Evolutionary conservation across 345 rosid genomes (phyloP), one percentile per base, ranked within the genome.

Genomic region (Rhodomyrtus tomentosa): DNA sequence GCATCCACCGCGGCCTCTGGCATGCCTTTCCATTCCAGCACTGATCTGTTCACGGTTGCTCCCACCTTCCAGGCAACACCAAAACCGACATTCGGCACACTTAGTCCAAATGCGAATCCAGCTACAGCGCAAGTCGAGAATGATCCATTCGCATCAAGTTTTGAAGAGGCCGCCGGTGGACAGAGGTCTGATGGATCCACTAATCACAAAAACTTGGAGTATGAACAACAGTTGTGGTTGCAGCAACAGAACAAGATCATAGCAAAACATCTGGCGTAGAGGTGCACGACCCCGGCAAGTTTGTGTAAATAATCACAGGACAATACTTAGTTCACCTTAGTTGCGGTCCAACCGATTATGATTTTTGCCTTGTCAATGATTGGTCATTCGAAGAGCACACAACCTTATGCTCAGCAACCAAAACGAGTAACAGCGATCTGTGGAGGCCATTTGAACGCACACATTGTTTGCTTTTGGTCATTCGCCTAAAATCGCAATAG

Each of bases 241-340:
- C 91, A 92, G 88, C 87, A 92, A 84, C 96, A 96, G 86, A 92
- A 90, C 86, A 93, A 90, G 90, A 94, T 96, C 59, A 92, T 96
- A 24, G 89, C 94, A 36, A 95, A 93, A 86, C 93, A 90, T 80
- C 62, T 86, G 58, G 53, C 84, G 58, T 91, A 88, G 92, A 55
- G 7, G 45, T 83, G 29, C 52, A 68, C 36, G 72, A 50, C 24
- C 3, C 79, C 38, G 3, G 29, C 72, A 27, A 29, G 12, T 32
- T 83, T 86, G 38, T 84, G 51, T 83, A 38, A 24, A 83, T 83
- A 59, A 83, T 83, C 36, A 27, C 74, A 54, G 25, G 83, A 27
- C 55, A 13, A 16, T 50, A 40, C 53, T 81, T 54, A 50, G 54
- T 27, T 49, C 18, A 40, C 74, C 20, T 10, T 82, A 54, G 68